These are phyloP conservation scores for Pichia cabralensis DNA, from an alignment of 805 yeast species.

Conservation along the genomic window DNA sequence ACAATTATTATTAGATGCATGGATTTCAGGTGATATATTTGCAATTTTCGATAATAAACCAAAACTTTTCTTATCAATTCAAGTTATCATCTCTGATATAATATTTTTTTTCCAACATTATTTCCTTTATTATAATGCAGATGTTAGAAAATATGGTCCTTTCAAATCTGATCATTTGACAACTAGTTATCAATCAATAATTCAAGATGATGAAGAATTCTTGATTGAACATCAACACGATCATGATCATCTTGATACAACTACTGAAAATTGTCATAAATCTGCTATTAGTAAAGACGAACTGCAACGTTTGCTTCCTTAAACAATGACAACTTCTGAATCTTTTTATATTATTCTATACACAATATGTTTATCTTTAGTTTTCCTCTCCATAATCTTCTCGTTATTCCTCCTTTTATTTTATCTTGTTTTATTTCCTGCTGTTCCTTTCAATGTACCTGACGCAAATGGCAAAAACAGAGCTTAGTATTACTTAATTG, in stretches of 20 bases:
- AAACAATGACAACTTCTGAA: too few species aligned
- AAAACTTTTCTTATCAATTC: constrained; percentile 22
- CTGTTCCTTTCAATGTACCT: too few species aligned
- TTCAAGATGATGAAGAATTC: constrained; percentile 25
- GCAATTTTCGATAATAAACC: constrained; percentile 25
- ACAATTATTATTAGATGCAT: constrained; percentile 25
- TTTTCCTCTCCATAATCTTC: too few species aligned
- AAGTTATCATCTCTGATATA: constrained; percentile 22
- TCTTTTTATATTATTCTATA: too few species aligned
- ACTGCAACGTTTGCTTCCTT: too few species aligned
- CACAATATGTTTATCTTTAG: too few species aligned
- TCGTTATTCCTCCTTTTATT: too few species aligned
- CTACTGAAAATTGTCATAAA: background rate
- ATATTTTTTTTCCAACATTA: constrained; percentile 27
- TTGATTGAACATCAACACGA: constrained; percentile 25
- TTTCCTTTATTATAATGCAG: constrained; percentile 19
- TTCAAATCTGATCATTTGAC: constrained; percentile 9
- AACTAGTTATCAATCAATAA: constrained; percentile 14
- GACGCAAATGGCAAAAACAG: too few species aligned
- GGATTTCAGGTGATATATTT: constrained; percentile 14
- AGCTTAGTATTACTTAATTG: too few species aligned
- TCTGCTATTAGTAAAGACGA: constrained; percentile 15
- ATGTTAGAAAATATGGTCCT: constrained; percentile 16
- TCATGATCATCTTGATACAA: constrained; percentile 24
- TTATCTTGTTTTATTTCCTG: too few species aligned